These are phyloP conservation scores for Paramecium pentaurelia DNA, from an alignment of 73 alveolate genomes.

Conservation along the genomic window DNA sequence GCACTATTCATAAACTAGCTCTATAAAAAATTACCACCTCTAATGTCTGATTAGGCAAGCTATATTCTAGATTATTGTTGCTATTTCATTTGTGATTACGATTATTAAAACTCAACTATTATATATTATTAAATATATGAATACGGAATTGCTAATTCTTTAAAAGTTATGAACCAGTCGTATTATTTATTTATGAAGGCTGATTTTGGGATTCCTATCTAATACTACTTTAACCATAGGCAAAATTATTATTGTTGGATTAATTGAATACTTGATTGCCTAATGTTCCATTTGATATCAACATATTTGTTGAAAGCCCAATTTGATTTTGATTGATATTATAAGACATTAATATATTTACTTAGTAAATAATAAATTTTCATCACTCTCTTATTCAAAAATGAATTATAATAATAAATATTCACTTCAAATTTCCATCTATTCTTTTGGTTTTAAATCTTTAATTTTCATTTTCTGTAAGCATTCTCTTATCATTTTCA, in stretches of 20 bases:
- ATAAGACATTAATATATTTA: background rate
- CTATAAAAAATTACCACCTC: background rate
- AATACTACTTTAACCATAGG: background rate
- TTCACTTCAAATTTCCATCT: background rate
- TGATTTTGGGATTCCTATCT: background rate
- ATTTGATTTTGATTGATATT: background rate
- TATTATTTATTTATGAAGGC: background rate
- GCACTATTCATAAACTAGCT: background rate
- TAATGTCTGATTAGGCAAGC: background rate
- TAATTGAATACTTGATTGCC: background rate
- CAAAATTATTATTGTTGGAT: background rate
- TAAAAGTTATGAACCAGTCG: background rate
- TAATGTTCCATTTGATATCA: background rate
- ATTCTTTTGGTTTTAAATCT: background rate
- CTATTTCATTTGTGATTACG: background rate
- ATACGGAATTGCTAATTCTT: background rate
- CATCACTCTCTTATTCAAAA: background rate
- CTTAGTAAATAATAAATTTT: background rate
- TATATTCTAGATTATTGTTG: background rate
- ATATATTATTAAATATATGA: background rate
- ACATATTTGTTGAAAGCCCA: background rate
- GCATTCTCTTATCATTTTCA: background rate
- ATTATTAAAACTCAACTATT: background rate
- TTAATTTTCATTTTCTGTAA: background rate
- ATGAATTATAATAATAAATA: background rate